Conservation (phyloP, 805 yeast genomes). For the Isabelozyma pseudorhagii region DNA sequence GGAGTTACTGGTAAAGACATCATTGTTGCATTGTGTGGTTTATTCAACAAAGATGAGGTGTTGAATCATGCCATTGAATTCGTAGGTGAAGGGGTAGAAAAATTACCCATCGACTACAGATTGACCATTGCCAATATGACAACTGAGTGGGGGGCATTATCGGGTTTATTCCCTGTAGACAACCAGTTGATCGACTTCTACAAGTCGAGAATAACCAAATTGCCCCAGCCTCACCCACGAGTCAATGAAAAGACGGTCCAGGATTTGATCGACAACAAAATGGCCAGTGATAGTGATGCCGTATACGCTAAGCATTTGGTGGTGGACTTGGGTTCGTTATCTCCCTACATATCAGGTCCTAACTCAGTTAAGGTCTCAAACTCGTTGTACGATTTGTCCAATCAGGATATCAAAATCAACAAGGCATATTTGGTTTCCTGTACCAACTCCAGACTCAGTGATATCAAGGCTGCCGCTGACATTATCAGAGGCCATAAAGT, state of each 20-base stretch:
- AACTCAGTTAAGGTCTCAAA: conserved; percentile 92
- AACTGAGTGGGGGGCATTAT: conserved; percentile 97
- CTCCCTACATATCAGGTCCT: conserved; percentile 94
- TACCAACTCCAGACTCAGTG: conserved; percentile 91
- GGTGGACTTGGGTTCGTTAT: conserved; percentile 73
- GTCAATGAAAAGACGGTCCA: conserved; percentile 61
- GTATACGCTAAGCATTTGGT: conserved; percentile 83
- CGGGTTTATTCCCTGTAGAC: conserved; percentile 98
- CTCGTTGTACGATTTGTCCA: conserved; percentile 70
- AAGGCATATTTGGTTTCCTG: conserved; percentile 98
- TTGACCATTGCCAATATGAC: conserved; percentile 96
- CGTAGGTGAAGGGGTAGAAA: conserved; percentile 73
- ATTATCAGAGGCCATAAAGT: conserved; percentile 79
- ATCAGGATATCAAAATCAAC: conserved; percentile 71
- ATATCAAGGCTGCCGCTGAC: conserved; percentile 91
- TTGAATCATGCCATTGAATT: conserved; percentile 92
- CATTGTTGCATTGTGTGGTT: conserved; percentile 93
- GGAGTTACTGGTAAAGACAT: conserved; percentile 97
- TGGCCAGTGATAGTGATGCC: conserved; percentile 70
- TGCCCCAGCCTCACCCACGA: conserved; percentile 80
- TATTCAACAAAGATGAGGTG: conserved; percentile 88
- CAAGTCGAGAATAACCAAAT: conserved; percentile 52
- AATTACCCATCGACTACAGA: conserved; percentile 75
- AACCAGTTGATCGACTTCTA: conserved; percentile 75
- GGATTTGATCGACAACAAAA: conserved; percentile 42